Evolutionary conservation across 1,284 basidiomycete species (phyloP), one percentile per base, ranked within the genome.

Genomic region (Cryptococcus sp.): DNA sequence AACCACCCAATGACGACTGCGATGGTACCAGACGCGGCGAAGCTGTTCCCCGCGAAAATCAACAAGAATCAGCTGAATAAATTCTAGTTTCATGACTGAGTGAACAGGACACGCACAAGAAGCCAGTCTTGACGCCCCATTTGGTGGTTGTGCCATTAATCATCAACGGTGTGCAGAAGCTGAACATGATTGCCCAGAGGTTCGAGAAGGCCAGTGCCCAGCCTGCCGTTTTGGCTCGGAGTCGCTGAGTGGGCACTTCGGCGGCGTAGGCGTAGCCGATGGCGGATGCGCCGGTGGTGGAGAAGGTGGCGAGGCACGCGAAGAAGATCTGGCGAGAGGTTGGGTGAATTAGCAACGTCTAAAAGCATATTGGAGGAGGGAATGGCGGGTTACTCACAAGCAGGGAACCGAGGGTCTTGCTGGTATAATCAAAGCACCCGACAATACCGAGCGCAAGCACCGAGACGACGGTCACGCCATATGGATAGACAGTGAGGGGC

Each of bases 371-470:
- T 17, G 41, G 17, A 10, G 31, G n/a, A 44, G 4, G n/a, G 4
- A 50, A 45, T 17, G 19, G n/a, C 11, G 31, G 19, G 22, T 13
- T 17, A 62, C 59, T 48, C 40, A 64, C 63, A 7, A 69, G 58
- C 3, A 71, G 61, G 3, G 59, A 58, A 15, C 69, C 69, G 5
- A 74, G 61, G 3, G 59, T 20, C 38, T 60, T 35, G n/a, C 47
- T 57, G 5, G 56, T 45, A 53, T 71, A 69, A 51, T 72, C 59
- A 40, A 70, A 69, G 51, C 57, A 68, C 1, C 71, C 69, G 23
- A 73, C 51, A 47, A 72, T 70, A 22, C 68, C 71, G n/a, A 74
- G 50, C 5, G 53, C 47, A 3, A 73, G 59, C 4, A 71, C 66
- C 10, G 64, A 52, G 19, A 64, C 39, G 10, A 61, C 54, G 23